A percentile compares a stretch with the other conserved stretches of the same genome.
Conservation (phyloP, 2,329 filamentous ascomycete genomes). For the Nothopassalora personata region DNA sequence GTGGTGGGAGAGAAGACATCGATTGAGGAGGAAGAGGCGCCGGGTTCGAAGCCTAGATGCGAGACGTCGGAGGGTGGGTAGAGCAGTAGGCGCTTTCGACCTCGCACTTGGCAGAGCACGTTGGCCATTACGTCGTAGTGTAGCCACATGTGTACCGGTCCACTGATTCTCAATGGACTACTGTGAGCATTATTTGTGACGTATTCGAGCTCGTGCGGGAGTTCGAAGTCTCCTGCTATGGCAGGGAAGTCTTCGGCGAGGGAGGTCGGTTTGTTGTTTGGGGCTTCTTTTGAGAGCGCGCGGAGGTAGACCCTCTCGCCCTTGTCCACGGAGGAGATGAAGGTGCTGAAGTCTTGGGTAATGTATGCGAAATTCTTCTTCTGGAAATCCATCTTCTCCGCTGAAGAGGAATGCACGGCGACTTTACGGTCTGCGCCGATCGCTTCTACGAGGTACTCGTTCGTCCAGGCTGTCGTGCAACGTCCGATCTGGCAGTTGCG, state of each 20-base stretch:
- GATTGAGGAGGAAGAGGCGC: conserved; percentile 72
- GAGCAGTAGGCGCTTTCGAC: conserved; percentile 66
- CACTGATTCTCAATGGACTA: conserved; percentile 73
- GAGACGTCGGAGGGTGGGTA: conserved; percentile 74
- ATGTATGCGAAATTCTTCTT: conserved; percentile 77
- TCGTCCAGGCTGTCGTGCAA: conserved; percentile 63
- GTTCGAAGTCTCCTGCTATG: conserved; percentile 62
- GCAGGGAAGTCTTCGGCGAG: conserved; percentile 66
- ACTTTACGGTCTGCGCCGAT: conserved; percentile 62
- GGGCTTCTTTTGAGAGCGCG: conserved; percentile 64
- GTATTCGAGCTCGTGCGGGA: conserved; percentile 58
- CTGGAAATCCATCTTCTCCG: conserved; percentile 70
- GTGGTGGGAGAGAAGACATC: conserved; percentile 55
- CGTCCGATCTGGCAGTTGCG: conserved; percentile 60
- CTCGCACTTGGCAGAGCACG: conserved; percentile 71
- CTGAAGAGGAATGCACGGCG: conserved; percentile 65
- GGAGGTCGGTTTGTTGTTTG: conserved; percentile 64
- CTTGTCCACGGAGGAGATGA: conserved; percentile 55
- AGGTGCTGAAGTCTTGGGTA: conserved; percentile 61
- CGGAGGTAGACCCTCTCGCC: conserved; percentile 71
- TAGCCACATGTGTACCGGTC: conserved; percentile 79
- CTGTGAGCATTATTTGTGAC: conserved; percentile 65
- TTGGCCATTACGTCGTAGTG: conserved; percentile 92
- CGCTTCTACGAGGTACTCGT: conserved; percentile 59
- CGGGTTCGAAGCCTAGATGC: conserved; percentile 64